Base-by-base conservation (phyloP, 1,284 basidiomycete species). In the Moesziomyces sp. region DNA sequence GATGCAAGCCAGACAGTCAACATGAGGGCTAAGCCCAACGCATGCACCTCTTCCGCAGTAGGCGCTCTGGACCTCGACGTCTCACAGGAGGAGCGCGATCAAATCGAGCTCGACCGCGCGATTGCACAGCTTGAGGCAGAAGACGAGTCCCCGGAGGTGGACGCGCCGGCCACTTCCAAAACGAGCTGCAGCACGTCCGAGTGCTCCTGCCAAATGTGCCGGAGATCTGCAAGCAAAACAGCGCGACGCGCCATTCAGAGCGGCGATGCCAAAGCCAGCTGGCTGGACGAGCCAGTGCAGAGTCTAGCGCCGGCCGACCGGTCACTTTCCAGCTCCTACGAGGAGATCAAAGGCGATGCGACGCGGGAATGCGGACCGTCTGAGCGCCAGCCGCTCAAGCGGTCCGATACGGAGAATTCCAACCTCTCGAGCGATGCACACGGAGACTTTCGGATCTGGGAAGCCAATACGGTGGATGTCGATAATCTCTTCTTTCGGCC, bases 401-500 rank as follows among this genome's bases (percentile, higher is more conserved):
- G 28, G 13, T 35, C 43, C 4, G 19, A 28, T 5, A 52, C 52
- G 3, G 24, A 42, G 3, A 44, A 54, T 18, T 68, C 66, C 52
- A 55, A 28, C 43, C 13, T 44, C 18, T 62, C 59, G 24, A 44
- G 33, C 18, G 58, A 53, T 7, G 44, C 42, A 2, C 40, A 49
- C 13, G 3, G 21, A 4, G 45, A 46, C 3, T 14, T 24, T 1
- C 38, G 44, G 13, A 16, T 66, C 30, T 71, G 68, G 62, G 58
- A 66, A 21, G 48, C 62, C 3, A 66, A 48, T 45, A 28, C 47
- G 7, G 58, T 60, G 8, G 47, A 42, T 24, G 10, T 59, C 11
- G 59, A 66, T 24, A 52, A 58, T 24, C 55, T 66, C 18, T 71
- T 71, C 44, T 71, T 71, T 26, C 58, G 68, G 1, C 58, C 62